Conservation (phyloP, 2,329 filamentous ascomycete species). For the Cryphonectria naterciae region DNA sequence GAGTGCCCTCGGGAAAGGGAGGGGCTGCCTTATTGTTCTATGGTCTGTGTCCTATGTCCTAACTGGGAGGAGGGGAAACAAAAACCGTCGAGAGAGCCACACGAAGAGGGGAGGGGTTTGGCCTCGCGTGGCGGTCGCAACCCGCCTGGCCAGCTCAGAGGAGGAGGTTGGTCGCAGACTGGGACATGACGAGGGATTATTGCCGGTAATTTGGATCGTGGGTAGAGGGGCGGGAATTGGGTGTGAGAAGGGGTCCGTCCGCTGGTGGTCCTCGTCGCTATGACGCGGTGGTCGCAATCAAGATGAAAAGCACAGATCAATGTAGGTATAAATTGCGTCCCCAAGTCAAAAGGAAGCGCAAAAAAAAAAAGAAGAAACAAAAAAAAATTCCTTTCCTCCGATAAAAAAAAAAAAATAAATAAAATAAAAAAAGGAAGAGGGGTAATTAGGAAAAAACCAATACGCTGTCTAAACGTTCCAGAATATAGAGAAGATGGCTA, state of each 20-base stretch:
- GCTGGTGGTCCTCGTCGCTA: slow-evolving; percentile 12
- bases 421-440: no score
- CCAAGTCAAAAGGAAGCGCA: not conserved
- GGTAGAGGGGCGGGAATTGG: slow-evolving; percentile 1
- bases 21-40: not conserved
- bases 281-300: not conserved
- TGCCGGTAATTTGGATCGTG: slow-evolving; percentile 22
- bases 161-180: slow-evolving; percentile 18
- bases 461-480: not conserved
- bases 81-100: not conserved
- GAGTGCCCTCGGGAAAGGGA: not conserved
- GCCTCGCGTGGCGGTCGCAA: slow-evolving; percentile 23
- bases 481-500: not conserved
- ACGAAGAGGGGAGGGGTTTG: slow-evolving; percentile 5
- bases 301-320: not conserved
- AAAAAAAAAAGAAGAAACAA: not conserved
- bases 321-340: slow-evolving; percentile 1
- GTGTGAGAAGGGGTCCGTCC: not conserved
- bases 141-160: slow-evolving; percentile 26
- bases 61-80: not conserved
- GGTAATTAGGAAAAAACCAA: not conserved
- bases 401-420: not conserved
- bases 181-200: slow-evolving; percentile 23
- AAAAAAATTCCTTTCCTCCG: no score
- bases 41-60: slow-evolving; percentile 6